phyloP scores from a whole-genome alignment of 257 asterid species.

The Coffea canephora region DNA sequence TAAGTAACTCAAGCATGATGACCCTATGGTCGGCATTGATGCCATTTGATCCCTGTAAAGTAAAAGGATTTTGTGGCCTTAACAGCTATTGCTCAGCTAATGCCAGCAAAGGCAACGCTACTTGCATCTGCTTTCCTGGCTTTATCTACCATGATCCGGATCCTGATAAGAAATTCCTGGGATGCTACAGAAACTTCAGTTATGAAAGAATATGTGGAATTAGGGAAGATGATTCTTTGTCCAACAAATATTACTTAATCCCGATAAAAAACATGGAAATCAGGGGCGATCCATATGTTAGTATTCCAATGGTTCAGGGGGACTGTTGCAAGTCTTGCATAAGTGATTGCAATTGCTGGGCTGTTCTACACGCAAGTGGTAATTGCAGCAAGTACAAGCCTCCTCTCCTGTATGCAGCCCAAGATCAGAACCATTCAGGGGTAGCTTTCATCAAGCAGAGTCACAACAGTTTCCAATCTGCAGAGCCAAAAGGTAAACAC shows the following conservation, averaged over 20 bases:
- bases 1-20: not conserved
- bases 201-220: slow-evolving; percentile 15
- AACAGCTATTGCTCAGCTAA: slow-evolving; percentile 19
- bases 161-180: slow-evolving; percentile 10
- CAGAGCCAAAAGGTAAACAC: not conserved
- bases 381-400: slow-evolving; percentile 17
- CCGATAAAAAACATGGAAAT: slow-evolving; percentile 1
- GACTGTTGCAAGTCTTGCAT: slow-evolving; percentile 21
- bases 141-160: slow-evolving; percentile 5
- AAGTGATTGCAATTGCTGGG: slow-evolving; percentile 28
- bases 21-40: slow-evolving; percentile 18
- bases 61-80: slow-evolving; percentile 22
- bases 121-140: slow-evolving; percentile 30
- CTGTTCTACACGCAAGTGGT: slow-evolving; percentile 4
- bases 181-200: slow-evolving; percentile 22
- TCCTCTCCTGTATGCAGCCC: slow-evolving; percentile 23
- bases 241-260: not conserved
- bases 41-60: slow-evolving; percentile 4
- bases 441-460: slow-evolving; percentile 20
- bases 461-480: not conserved
- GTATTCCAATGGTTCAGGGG: slow-evolving; percentile 5
- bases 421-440: not conserved
- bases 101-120: not conserved
- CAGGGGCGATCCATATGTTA: slow-evolving; percentile 26
- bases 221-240: not conserved